Percentiles rank a stretch among this genome's conserved stretches.
Evolutionary conservation across 1,139 yeast genomes (phyloP).

Genomic region (Kazachstania sp.): DNA sequence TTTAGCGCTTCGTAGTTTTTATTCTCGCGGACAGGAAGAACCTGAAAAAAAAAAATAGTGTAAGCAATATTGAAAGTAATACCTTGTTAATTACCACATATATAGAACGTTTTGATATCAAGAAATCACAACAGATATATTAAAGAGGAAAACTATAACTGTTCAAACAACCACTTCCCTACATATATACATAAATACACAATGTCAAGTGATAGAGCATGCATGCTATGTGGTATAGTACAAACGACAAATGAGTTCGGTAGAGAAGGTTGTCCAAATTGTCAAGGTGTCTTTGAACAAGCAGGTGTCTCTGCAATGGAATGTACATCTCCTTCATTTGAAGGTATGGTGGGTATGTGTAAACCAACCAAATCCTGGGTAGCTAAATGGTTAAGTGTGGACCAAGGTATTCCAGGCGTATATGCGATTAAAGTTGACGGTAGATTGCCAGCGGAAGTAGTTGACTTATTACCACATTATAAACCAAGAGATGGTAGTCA

Average conservation of each 20-base stretch:
- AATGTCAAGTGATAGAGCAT: conserved; percentile 69
- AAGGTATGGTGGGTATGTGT: conserved; percentile 88
- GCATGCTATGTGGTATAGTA: conserved; percentile 93
- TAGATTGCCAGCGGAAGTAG: conserved; percentile 77
- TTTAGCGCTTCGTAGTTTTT: too few relatives aligned
- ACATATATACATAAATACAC: neutral
- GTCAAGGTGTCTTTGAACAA: conserved; percentile 77
- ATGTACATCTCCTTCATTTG: conserved; percentile 94
- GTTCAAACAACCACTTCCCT: neutral
- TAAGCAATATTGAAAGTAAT: too few relatives aligned
- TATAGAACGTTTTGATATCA: too few relatives aligned
- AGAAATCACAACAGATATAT: too few relatives aligned
- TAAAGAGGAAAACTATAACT: neutral
- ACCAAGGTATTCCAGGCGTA: conserved; percentile 79
- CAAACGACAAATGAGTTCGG: conserved; percentile 55
- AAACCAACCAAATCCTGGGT: conserved; percentile 91
- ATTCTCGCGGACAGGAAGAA: too few relatives aligned
- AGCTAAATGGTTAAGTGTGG: conserved; percentile 92
- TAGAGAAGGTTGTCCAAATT: conserved; percentile 91
- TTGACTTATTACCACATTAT: conserved; percentile 66
- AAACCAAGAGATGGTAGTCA: conserved; percentile 97
- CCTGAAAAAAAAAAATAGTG: too few relatives aligned
- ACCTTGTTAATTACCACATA: too few relatives aligned
- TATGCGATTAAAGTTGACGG: conserved; percentile 94
- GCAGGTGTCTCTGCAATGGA: conserved; percentile 81